A percentile compares a stretch with the other conserved stretches of the same genome.
Evolutionary conservation across 768 basidiomycete species (phyloP).

Genomic region (Psilocybe azurescens): DNA sequence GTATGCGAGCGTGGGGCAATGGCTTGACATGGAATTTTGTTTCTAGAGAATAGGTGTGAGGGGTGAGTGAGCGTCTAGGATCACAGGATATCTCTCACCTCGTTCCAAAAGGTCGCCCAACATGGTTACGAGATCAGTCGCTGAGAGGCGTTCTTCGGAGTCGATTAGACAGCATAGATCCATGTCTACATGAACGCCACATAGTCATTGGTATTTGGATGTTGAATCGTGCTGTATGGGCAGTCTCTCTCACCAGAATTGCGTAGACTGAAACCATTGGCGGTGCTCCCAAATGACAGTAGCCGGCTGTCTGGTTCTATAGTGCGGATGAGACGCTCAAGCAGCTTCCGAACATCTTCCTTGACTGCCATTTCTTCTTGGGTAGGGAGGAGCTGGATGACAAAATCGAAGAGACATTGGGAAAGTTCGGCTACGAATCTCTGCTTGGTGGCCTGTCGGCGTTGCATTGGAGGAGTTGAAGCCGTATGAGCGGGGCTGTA

Average conservation of each 20-base stretch:
- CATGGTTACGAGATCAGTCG: conserved; percentile 92
- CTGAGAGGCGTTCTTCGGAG: conserved; percentile 76
- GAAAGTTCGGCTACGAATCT: conserved; percentile 83
- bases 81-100: conserved; percentile 55
- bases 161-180: conserved; percentile 97
- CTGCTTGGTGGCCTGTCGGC: conserved; percentile 53
- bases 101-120: conserved; percentile 92
- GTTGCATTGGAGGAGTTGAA: conserved; percentile 36
- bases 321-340: conserved; percentile 94
- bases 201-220: background rate
- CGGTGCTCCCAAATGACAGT: conserved; percentile 94
- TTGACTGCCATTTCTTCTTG: conserved; percentile 91
- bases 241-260: conserved; percentile 76
- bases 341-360: conserved; percentile 93
- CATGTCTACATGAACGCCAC: conserved; percentile 72
- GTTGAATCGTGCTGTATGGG: background rate
- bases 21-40: conserved; percentile 97
- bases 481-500: conserved; percentile 39
- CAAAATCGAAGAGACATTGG: conserved; percentile 91
- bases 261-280: conserved; percentile 95
- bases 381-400: conserved; percentile 90
- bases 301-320: conserved; percentile 92
- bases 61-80: background rate
- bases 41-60: conserved; percentile 51
- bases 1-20: conserved; percentile 95